Evolutionary conservation across 2,329 filamentous ascomycete species (phyloP), one percentile per base, ranked within the genome.

Genomic region (Talaromyces sp.): DNA sequence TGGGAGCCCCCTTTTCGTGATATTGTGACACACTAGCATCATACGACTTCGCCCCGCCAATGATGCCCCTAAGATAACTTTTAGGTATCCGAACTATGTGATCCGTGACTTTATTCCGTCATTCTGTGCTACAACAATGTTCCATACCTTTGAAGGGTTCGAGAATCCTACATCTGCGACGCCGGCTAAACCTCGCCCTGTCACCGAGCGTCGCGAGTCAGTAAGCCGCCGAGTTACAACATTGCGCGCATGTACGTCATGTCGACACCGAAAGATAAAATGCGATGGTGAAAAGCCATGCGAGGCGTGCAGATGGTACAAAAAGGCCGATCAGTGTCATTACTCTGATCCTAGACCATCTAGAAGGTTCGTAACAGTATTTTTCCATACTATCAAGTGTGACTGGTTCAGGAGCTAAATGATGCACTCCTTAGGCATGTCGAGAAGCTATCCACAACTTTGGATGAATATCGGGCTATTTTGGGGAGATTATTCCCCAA

Each of bases 261-360:
- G 89, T 75, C 86, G 91, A 67, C 82, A 89, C 61, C 83, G 89
- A 56, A 94, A 93, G 73, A 93, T 93, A 50, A 86, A 90, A 58
- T 94, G 90, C 67, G 89, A 92, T 75, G 90, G 90, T 49, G 83
- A 87, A 60, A 87, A 90, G 66, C 90, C 90, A 10, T 94, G 90
- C 67, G 88, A 89, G 33, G 89, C 91, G 68, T 94, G 90, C 69
- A 82, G 89, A 52, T 91, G 89, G 70, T 92, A 90, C 68, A 85
- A 90, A 51, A 88, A 89, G 57, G 87, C 88, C 3, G 89, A 91
- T 69, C 80, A 85, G 49, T 93, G 90, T 68, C 86, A 87, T 64
- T 93, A 93, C 70, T 87, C 90, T 61, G 91, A 92, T 73, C 89
- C 91, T 58, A 82, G 88, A 14, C 89, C 89, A 0, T 92, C 89